Conservation (phyloP, 225 moss, liverwort and hornwort species). For the Asterella californica region DNA sequence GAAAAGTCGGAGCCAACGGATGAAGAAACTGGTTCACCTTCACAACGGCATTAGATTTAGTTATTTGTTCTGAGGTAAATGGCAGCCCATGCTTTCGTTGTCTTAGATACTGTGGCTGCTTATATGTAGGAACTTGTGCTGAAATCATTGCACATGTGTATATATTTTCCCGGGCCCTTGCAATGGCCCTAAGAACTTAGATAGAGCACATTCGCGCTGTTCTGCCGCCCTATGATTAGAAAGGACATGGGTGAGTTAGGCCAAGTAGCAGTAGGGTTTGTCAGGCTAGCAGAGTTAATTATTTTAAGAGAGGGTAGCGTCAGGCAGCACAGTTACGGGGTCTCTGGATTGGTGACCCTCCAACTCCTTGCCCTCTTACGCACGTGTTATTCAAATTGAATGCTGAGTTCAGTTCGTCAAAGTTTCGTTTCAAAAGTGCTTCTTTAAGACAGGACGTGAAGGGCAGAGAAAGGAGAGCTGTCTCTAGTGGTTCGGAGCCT, state of each 20-base stretch:
- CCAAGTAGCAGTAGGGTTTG: conserved; percentile 9
- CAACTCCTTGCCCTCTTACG: not conserved
- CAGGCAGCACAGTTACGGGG: conserved; percentile 2
- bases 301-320: conserved; percentile 4
- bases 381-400: not conserved
- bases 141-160: conserved; percentile 9
- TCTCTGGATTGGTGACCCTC: conserved; percentile 25
- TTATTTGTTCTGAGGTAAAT: conserved; percentile 8
- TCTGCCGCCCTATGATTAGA: not conserved
- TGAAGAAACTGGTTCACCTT: conserved; percentile 23
- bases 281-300: not conserved
- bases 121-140: conserved; percentile 1
- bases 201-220: conserved; percentile 6
- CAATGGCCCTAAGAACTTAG: not conserved
- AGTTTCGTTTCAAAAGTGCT: not conserved
- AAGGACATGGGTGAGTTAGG: conserved; percentile 11
- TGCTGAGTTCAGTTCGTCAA: not conserved
- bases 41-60: conserved; percentile 24
- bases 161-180: conserved; percentile 11
- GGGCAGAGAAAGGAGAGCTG: not conserved
- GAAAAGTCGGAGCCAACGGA: conserved; percentile 25
- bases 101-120: conserved; percentile 4
- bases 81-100: conserved; percentile 10
- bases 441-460: not conserved
- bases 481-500: not conserved